These are phyloP conservation scores for Neonectria faginata DNA, from an alignment of 2,329 filamentous ascomycete species.

Conservation along the genomic window DNA sequence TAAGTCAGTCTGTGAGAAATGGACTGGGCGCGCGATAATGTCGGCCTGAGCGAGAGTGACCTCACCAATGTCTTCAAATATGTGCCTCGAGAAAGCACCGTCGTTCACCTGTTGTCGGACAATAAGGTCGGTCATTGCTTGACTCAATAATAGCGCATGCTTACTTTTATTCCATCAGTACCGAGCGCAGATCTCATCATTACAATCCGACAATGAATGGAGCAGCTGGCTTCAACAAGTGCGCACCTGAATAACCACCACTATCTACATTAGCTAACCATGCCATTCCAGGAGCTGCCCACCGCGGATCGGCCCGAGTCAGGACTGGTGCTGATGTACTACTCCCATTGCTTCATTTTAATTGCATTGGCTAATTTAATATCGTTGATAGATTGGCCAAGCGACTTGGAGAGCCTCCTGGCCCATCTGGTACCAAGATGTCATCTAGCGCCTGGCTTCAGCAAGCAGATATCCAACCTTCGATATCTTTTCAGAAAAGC, in stretches of 20 bases:
- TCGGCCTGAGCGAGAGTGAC: slow-evolving; percentile 7
- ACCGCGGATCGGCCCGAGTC: neutral
- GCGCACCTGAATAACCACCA: neutral
- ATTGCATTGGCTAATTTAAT: neutral
- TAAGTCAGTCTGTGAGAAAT: neutral
- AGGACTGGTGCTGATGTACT: neutral
- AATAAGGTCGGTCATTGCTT: neutral
- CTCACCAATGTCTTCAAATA: slow-evolving; percentile 19
- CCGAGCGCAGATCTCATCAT: neutral
- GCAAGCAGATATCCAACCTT: neutral
- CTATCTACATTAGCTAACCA: neutral
- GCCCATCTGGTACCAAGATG: neutral
- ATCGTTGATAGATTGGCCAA: neutral
- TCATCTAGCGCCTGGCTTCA: neutral
- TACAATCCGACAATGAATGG: slow-evolving; percentile 5
- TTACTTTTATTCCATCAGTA: neutral
- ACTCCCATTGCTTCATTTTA: neutral
- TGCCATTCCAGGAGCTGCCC: neutral
- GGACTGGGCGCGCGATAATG: slow-evolving; percentile 12
- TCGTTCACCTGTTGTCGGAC: slow-evolving; percentile 5
- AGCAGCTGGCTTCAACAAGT: neutral
- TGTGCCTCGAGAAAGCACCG: slow-evolving; percentile 13
- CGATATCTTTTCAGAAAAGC: neutral
- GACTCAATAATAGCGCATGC: neutral
- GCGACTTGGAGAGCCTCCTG: neutral